A percentile compares a stretch with the other conserved stretches of the same genome.
These are phyloP conservation scores for Starmerella tilneyi DNA, from an alignment of 805 yeast genomes.

Conservation along the genomic window DNA sequence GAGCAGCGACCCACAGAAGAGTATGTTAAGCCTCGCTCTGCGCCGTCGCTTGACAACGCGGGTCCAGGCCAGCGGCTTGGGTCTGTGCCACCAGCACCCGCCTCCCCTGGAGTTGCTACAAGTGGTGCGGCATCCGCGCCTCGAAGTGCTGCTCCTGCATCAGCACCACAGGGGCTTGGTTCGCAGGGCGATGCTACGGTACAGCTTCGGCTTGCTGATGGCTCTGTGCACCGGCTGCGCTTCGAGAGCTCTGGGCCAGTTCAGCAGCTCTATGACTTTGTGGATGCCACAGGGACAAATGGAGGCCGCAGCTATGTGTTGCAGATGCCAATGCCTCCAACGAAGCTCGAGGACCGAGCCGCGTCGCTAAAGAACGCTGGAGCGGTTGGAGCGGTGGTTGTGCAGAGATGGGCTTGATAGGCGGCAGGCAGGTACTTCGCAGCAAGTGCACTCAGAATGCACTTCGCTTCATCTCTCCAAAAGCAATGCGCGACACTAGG, in stretches of 20 bases:
- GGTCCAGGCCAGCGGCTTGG: constrained; percentile 85
- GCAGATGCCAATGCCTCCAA: constrained; percentile 74
- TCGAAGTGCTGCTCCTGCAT: constrained; percentile 12
- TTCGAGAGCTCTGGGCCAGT: constrained; percentile 61
- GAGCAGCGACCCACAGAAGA: constrained; percentile 71
- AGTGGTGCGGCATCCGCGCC: constrained; percentile 16
- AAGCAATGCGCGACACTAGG: no score
- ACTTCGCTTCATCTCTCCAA: no score
- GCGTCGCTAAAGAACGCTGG: constrained; percentile 63
- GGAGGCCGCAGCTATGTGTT: constrained; percentile 46
- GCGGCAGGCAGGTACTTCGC: not conserved
- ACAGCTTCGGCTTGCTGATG: constrained; percentile 77
- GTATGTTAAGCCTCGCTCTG: constrained; percentile 55
- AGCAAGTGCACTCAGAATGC: no score
- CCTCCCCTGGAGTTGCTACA: no score
- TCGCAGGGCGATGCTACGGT: constrained; percentile 56
- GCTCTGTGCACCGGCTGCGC: constrained; percentile 45
- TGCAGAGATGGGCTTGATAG: constrained; percentile 36
- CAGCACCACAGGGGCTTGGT: constrained; percentile 21
- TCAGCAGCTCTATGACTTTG: constrained; percentile 56
- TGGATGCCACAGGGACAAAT: constrained; percentile 32
- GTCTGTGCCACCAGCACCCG: constrained; percentile 58
- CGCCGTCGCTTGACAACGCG: constrained; percentile 49
- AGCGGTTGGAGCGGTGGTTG: constrained; percentile 71
- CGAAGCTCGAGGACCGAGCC: constrained; percentile 50